Base-by-base conservation (phyloP, 192 early-diverging fungal species). In the Linnemannia zychae region DNA sequence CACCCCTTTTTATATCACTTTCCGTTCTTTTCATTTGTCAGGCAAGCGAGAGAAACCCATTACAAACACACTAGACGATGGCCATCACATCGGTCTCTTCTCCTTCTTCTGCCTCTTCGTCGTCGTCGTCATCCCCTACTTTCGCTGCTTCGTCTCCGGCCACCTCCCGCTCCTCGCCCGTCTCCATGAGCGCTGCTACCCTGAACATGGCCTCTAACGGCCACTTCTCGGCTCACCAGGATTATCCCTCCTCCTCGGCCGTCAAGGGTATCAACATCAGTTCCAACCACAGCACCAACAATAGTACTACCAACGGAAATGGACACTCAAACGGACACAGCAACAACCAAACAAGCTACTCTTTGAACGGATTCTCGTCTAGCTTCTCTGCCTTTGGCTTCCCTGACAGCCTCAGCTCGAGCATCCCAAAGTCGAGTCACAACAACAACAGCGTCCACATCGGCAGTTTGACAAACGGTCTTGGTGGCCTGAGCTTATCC, bases 51-150 rank as follows among this genome's bases (percentile, higher is more conserved):
- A 33, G 4, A 72, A 67, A 48, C 22, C 47, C 4, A 44, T 12
- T 46, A 46, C 40, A 44, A 31, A 18, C n/a, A n/a, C n/a, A n/a
- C n/a, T 46, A 38, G 44, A 48, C 38, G n/a, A 82, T 78, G 44
- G 83, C 89, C 24, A 82, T 88, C 87, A 87, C 87, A 28, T 90
- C 87, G 31, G 84, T 87, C 70, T 90, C 89, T 44, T 84, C 88
- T 37, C 87, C 70, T 17, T 79, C 88, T n/a, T 79, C 83, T 46
- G 75, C 84, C 20, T 90, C 89, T 1, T 79, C 89, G 15, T 88
- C 84, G 5, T 84, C 81, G 1, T 76, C 81, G 20, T 87, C 90
- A 4, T 79, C 83, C 4, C 75, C 80, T 7, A 81, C 80, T 15
- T 72, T 74, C 20, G 72, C 47, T 22, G 81, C 81, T 1, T 84